phyloP scores from a whole-genome alignment of 306 rosid species.

The Acacia confusa region DNA sequence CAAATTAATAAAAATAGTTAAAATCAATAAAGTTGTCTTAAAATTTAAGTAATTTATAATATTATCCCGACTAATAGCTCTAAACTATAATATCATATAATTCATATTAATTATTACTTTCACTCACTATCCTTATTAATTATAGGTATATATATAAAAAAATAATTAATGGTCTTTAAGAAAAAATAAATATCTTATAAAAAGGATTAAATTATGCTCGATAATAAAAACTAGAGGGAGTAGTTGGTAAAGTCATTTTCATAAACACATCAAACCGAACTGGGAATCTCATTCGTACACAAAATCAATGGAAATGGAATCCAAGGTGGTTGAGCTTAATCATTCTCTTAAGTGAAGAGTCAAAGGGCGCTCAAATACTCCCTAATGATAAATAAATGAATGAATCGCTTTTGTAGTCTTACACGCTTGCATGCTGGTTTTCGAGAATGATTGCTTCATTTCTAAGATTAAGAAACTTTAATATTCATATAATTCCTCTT shows the following conservation, averaged over 20 bases:
- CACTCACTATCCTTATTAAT: too few relatives aligned
- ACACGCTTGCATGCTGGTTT: constrained; percentile 7
- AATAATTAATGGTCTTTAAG: too few relatives aligned
- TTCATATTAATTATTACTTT: too few relatives aligned
- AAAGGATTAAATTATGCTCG: too few relatives aligned
- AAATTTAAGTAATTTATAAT: too few relatives aligned
- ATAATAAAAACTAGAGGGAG: too few relatives aligned
- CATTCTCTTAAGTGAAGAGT: background rate
- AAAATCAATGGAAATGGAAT: background rate
- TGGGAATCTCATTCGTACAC: background rate
- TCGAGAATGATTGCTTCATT: constrained; percentile 30
- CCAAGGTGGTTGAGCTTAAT: background rate
- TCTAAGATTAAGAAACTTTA: constrained; percentile 24
- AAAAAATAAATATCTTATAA: too few relatives aligned
- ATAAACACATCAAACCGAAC: background rate
- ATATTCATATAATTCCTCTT: constrained; percentile 2
- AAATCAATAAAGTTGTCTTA: too few relatives aligned
- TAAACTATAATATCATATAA: too few relatives aligned
- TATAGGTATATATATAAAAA: too few relatives aligned
- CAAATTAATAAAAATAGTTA: too few relatives aligned
- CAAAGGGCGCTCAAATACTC: background rate
- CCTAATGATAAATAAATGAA: background rate
- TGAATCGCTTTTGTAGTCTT: background rate
- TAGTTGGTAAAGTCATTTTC: background rate
- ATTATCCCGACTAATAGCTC: too few relatives aligned